Evolutionary conservation across 768 basidiomycete genomes (phyloP), one percentile per base, ranked within the genome.

Genomic region (Gyrodon lividus): DNA sequence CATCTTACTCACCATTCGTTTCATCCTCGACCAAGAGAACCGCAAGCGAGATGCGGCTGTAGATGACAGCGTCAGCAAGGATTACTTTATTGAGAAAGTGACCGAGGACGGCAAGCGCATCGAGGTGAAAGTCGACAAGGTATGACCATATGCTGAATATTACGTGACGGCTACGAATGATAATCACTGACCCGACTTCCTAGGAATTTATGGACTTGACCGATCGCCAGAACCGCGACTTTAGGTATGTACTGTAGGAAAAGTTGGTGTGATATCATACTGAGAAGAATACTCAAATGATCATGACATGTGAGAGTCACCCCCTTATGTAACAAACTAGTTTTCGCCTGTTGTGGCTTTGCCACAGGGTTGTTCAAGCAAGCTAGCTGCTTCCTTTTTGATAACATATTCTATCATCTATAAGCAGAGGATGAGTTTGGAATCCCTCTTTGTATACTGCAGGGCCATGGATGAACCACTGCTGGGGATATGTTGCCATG

Each of bases 101-200:
- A 67, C 66, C n/a, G 71, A 70, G 14, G 76, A 85, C 50, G 87
- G 87, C 13, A 74, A 70, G 24, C 59, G 66, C 6, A 73, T 79
- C 41, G 76, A 77, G 64, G 71, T 82, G 47, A 81, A 80, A 54
- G 79, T 90, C 22, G 81, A 83, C 54, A 86, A 87, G 80, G 89
- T 85, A 38, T 2, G 48, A 16, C 13, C 31, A 31, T 3, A 9
- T 31, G 4, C 12, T 31, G 31, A 14, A 19, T 46, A 14, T 9
- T 40, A 14, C 31, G 3, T 12, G 2, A 31, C 31, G 31, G 31
- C 13, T 9, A 5, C 17, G 8, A 17, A 8, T 37, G 17, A 9
- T 9, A 6, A 9, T 37, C 2, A 17, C 40, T 41, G 22, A 41
- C 40, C 3, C 40, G 31, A 12, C 17, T 30, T 35, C 43, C 1